Conservation (phyloP, 768 basidiomycete genomes). For the Fistulinella prunicolor region DNA sequence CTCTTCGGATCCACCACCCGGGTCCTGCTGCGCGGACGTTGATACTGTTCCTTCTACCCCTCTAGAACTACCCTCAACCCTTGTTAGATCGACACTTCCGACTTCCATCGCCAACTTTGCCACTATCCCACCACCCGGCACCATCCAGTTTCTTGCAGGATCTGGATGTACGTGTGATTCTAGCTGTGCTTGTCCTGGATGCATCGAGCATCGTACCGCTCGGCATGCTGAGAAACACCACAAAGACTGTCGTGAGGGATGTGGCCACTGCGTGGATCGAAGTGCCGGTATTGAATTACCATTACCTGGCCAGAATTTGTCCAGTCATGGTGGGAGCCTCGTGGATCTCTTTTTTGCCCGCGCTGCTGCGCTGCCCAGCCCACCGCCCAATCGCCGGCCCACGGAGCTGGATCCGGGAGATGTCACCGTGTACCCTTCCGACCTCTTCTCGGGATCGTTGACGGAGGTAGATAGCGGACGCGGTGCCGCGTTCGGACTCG, state of each 20-base stretch:
- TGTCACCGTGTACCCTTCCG: slow-evolving; percentile 42
- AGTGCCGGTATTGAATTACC: slow-evolving; percentile 45
- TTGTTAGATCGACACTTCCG: slow-evolving; percentile 21
- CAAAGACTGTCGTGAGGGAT: slow-evolving; percentile 47
- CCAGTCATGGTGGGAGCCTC: slow-evolving; percentile 28
- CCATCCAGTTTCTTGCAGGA: slow-evolving; percentile 56
- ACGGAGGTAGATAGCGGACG: slow-evolving; percentile 36
- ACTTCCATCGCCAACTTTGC: slow-evolving; percentile 44
- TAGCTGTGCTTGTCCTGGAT: slow-evolving; percentile 70
- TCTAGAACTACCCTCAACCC: slow-evolving; percentile 50
- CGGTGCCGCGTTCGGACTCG: slow-evolving; percentile 44
- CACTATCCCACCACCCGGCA: slow-evolving; percentile 58
- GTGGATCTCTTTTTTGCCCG: slow-evolving; percentile 65
- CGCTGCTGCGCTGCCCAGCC: slow-evolving; percentile 66
- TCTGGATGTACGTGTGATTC: slow-evolving; percentile 73
- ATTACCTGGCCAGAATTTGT: slow-evolving; percentile 34
- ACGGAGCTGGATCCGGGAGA: slow-evolving; percentile 49
- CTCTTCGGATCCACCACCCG: slow-evolving; percentile 6
- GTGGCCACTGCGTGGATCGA: slow-evolving; percentile 62
- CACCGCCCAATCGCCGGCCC: slow-evolving; percentile 41
- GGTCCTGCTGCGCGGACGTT: slow-evolving; percentile 21
- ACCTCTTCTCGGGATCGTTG: slow-evolving; percentile 34
- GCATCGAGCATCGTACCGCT: slow-evolving; percentile 62
- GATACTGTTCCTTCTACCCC: slow-evolving; percentile 18
- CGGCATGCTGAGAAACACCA: slow-evolving; percentile 39